phyloP scores from a whole-genome alignment of 1,139 yeast species.

The Arxiozyma telluris region DNA sequence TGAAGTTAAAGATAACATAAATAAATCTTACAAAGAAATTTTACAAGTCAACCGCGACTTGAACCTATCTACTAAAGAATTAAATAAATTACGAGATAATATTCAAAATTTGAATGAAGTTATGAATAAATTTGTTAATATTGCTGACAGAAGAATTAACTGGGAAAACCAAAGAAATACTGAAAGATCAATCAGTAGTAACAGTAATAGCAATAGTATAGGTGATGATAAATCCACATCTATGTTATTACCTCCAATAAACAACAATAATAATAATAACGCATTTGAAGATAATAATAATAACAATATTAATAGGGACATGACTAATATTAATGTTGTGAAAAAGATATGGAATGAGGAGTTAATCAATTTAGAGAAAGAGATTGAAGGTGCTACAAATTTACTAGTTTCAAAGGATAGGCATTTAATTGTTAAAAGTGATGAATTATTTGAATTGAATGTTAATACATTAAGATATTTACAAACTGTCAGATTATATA shows the following conservation, averaged over 20 bases:
- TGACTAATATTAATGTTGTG: slow-evolving; percentile 62
- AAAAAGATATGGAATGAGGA: slow-evolving; percentile 79
- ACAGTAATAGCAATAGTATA: slow-evolving; percentile 2
- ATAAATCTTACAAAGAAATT: slow-evolving; percentile 66
- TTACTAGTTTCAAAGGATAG: slow-evolving; percentile 49
- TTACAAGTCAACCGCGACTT: slow-evolving; percentile 60
- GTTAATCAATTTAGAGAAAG: slow-evolving; percentile 60
- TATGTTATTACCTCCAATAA: slow-evolving; percentile 19
- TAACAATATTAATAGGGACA: slow-evolving; percentile 36
- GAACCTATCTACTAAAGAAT: slow-evolving; percentile 52
- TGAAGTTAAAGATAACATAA: slow-evolving; percentile 57
- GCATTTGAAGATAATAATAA: background rate
- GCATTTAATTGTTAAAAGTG: slow-evolving; percentile 71
- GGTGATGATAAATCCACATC: slow-evolving; percentile 1
- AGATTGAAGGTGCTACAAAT: slow-evolving; percentile 87
- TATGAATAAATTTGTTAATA: slow-evolving; percentile 55
- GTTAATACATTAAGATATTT: slow-evolving; percentile 80
- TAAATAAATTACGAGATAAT: slow-evolving; percentile 50
- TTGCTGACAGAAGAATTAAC: slow-evolving; percentile 54
- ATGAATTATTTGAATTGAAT: slow-evolving; percentile 81
- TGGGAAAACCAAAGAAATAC: slow-evolving; percentile 30
- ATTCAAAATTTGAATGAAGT: slow-evolving; percentile 56
- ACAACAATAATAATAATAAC: background rate
- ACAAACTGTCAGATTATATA: slow-evolving; percentile 65
- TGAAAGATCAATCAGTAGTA: slow-evolving; percentile 4